Percentiles rank a stretch among this genome's conserved stretches.
Evolutionary conservation across 148 eudicot genomes (phyloP).

Genomic region (Amaranthus palmeri): DNA sequence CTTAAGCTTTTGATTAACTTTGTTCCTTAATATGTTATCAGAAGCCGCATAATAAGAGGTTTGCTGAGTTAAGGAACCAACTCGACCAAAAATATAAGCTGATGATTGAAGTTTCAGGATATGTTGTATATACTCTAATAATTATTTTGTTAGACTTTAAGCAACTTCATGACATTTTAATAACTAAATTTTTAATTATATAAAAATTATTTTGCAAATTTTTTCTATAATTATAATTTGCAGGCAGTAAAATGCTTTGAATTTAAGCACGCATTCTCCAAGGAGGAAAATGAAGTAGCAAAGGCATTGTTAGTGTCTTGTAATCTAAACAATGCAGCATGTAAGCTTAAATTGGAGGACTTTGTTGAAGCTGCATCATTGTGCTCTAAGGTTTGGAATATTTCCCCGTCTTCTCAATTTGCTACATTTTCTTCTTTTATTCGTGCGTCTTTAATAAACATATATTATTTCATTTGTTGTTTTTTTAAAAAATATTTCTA

Average conservation of each 20-base stretch:
- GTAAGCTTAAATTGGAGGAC: constrained; percentile 53
- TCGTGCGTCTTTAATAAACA: background rate
- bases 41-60: no score
- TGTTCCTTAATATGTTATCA: background rate
- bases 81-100: no score
- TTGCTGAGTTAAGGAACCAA: no score
- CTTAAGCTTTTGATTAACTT: background rate
- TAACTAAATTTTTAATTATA: background rate
- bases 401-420: background rate
- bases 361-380: constrained; percentile 40
- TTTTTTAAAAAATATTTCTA: no score
- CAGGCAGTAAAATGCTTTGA: constrained; percentile 51
- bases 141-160: no score
- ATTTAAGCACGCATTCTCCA: constrained; percentile 40
- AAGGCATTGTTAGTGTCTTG: constrained; percentile 36
- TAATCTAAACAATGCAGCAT: constrained; percentile 57
- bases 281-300: constrained; percentile 41
- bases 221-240: background rate
- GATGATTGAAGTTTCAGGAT: no score
- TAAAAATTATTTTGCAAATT: background rate
- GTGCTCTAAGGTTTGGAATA: constrained; percentile 37
- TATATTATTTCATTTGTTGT: no score
- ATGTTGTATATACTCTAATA: no score
- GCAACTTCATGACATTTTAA: no score
- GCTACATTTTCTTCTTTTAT: no score